Conservation (phyloP, 1,284 basidiomycete genomes). For the Ustilago hordei region DNA sequence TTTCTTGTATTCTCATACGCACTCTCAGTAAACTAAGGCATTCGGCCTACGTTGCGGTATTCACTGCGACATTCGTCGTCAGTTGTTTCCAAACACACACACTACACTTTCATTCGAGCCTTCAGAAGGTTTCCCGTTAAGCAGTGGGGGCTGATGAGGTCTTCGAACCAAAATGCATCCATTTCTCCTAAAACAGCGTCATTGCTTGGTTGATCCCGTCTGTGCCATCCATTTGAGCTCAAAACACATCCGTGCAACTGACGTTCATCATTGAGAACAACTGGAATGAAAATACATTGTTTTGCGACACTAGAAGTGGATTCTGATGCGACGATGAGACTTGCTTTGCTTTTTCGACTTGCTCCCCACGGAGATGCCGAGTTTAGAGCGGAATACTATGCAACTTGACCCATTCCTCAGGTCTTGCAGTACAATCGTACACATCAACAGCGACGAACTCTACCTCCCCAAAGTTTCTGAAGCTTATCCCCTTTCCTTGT, state of each 20-base stretch:
- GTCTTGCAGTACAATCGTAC: conserved; percentile 33
- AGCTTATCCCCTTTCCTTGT: neutral
- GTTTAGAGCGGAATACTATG: conserved; percentile 17
- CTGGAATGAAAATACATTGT: conserved; percentile 5
- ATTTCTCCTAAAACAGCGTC: neutral
- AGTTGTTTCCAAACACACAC: conserved; percentile 8
- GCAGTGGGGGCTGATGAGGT: neutral
- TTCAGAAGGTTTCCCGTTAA: neutral
- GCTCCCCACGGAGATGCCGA: no score
- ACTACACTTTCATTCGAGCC: neutral
- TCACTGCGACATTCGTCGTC: conserved; percentile 1
- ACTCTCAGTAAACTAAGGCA: neutral
- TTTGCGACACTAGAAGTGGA: neutral
- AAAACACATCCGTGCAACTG: no score
- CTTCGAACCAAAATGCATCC: conserved; percentile 3
- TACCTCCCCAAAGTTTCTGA: conserved; percentile 11
- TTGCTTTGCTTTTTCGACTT: no score
- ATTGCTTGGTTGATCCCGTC: no score
- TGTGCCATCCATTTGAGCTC: neutral
- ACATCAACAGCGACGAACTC: conserved; percentile 23
- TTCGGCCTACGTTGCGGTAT: neutral
- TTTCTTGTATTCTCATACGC: conserved; percentile 11
- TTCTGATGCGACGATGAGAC: no score
- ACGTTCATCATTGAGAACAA: neutral
- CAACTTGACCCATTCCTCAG: conserved; percentile 25